Conservation (phyloP, 495 filamentous ascomycete species). For the Massariosphaeria phaeospora region DNA sequence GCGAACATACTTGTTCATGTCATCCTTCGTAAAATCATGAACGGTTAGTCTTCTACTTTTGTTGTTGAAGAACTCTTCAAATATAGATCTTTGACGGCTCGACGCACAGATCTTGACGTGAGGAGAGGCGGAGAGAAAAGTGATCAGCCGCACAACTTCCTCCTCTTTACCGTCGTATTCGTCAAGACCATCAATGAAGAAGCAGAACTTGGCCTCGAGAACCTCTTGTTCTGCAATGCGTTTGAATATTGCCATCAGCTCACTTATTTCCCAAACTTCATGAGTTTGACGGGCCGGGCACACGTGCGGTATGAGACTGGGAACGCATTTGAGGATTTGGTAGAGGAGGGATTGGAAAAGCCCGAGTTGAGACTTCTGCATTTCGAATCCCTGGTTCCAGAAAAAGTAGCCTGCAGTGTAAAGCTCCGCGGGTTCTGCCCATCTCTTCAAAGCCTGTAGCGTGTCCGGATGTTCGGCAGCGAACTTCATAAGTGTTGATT, state of each 20-base stretch:
- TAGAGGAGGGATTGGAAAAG: slow-evolving; percentile 5
- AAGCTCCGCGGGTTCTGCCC: background rate
- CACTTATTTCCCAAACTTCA: background rate
- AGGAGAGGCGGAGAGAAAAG: background rate
- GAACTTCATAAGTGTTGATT: slow-evolving; percentile 21
- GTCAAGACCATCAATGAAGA: background rate
- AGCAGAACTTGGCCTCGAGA: background rate
- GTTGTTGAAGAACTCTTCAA: background rate
- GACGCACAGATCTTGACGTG: background rate
- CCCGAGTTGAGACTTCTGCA: background rate
- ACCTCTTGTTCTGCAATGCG: background rate
- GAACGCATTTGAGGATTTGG: background rate
- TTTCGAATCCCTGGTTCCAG: slow-evolving; percentile 1
- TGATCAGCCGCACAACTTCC: background rate
- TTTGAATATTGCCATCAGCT: background rate
- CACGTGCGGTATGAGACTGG: background rate
- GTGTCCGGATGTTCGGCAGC: background rate
- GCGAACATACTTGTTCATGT: background rate
- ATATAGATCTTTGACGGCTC: background rate
- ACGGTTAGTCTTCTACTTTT: background rate
- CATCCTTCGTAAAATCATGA: background rate
- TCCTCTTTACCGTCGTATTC: background rate
- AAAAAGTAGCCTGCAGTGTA: slow-evolving; percentile 5
- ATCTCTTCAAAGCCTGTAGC: background rate
- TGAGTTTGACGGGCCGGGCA: background rate